These are phyloP conservation scores for Clitopilus hobsonii DNA, from an alignment of 768 basidiomycete species.

Conservation along the genomic window DNA sequence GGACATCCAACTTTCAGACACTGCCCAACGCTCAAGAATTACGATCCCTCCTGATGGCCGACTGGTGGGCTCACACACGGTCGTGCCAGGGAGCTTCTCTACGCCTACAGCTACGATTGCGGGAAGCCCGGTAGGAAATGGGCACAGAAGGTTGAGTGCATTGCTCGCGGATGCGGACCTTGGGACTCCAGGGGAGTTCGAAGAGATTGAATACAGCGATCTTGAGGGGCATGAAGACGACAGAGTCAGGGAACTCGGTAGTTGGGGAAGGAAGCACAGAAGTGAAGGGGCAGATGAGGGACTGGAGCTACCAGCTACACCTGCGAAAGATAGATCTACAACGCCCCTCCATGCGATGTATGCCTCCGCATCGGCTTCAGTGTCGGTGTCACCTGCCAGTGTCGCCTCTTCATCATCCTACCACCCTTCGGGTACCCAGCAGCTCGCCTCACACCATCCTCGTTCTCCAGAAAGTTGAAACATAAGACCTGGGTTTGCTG, in stretches of 20 bases:
- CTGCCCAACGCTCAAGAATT: constrained; percentile 40
- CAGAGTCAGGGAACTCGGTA: background rate
- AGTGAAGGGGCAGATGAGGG: background rate
- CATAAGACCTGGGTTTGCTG: background rate
- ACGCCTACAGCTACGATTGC: constrained; percentile 1
- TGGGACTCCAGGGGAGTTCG: constrained; percentile 53
- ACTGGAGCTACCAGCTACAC: background rate
- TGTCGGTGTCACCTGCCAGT: background rate
- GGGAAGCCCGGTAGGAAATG: constrained; percentile 12
- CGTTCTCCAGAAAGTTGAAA: background rate
- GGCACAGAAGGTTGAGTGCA: constrained; percentile 58
- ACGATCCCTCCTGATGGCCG: constrained; percentile 74
- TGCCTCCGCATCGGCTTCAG: background rate
- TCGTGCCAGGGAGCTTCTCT: constrained; percentile 44
- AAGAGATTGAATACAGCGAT: constrained; percentile 30
- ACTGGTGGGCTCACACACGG: constrained; percentile 69
- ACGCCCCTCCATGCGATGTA: background rate
- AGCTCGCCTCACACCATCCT: background rate
- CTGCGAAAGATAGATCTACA: background rate
- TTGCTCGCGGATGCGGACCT: constrained; percentile 66
- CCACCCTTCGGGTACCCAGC: background rate
- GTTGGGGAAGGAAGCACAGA: background rate
- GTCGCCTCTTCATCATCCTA: background rate
- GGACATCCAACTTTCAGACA: constrained; percentile 71
- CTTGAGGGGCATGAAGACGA: constrained; percentile 6